Percentiles rank a stretch among this genome's conserved stretches.
phyloP scores from a whole-genome alignment of 345 rosid species.

The Excoecaria cochinchinensis region DNA sequence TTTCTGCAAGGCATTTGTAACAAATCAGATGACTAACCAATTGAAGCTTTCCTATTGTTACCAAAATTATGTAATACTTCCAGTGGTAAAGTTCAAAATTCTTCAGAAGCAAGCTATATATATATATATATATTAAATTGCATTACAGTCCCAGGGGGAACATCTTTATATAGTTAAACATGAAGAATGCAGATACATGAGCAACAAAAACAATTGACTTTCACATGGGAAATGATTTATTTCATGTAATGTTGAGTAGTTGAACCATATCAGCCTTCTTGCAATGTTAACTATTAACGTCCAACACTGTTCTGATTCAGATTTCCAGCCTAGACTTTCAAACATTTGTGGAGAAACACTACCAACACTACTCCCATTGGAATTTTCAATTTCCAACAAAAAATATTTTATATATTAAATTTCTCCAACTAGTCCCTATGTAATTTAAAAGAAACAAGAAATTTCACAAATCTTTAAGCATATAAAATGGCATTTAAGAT shows the following conservation, averaged over 20 bases:
- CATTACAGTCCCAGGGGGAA: not conserved
- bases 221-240: not conserved
- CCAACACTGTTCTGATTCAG: not conserved
- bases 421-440: not conserved
- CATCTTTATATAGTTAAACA: not conserved
- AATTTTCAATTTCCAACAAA: not conserved
- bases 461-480: not conserved
- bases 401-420: not conserved
- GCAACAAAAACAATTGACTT: not conserved
- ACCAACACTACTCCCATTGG: not conserved
- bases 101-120: not conserved
- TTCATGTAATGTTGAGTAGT: not conserved
- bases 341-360: not conserved
- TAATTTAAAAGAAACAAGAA: not conserved
- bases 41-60: not conserved
- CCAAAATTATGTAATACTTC: not conserved
- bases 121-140: not conserved
- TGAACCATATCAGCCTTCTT: not conserved
- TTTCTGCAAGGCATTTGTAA: slow-evolving; percentile 51
- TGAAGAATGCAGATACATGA: not conserved
- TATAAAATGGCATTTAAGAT: not conserved
- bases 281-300: not conserved
- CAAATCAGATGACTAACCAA: not conserved
- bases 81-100: not conserved
- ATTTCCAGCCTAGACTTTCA: not conserved